Conservation (phyloP, 202 grass and related monocot species). For the Brachypodium distachyon region DNA sequence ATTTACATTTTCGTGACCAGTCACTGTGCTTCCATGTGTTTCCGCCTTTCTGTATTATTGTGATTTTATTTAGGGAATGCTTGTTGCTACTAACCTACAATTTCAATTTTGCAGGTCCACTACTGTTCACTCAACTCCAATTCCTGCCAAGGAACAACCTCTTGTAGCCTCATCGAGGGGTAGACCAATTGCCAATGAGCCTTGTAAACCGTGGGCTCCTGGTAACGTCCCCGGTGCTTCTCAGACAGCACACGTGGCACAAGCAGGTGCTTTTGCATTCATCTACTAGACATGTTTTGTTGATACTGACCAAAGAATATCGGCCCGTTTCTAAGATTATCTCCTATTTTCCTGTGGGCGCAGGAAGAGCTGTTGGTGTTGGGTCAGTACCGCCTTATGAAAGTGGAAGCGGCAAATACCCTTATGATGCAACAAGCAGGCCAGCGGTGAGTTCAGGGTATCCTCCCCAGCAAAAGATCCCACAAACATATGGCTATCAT, state of each 20-base stretch:
- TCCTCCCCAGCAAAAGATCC: slow-evolving; percentile 44
- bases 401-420: slow-evolving; percentile 22
- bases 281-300: not conserved
- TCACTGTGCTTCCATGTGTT: not conserved
- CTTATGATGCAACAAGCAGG: slow-evolving; percentile 34
- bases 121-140: slow-evolving; percentile 65
- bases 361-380: slow-evolving; percentile 49
- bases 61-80: not conserved
- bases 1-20: not conserved
- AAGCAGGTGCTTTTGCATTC: slow-evolving; percentile 36
- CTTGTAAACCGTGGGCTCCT: slow-evolving; percentile 29
- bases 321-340: not conserved
- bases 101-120: slow-evolving; percentile 59
- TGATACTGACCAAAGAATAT: not conserved
- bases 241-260: slow-evolving; percentile 42
- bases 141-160: slow-evolving; percentile 58
- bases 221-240: slow-evolving; percentile 24
- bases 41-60: not conserved
- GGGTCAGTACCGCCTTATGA: slow-evolving; percentile 38
- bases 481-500: slow-evolving; percentile 21
- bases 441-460: slow-evolving; percentile 40
- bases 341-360: slow-evolving; percentile 22
- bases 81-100: not conserved
- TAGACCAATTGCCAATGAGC: slow-evolving; percentile 16
- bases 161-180: slow-evolving; percentile 27